Evolutionary conservation across 331 rosid species (phyloP).

Genomic region (Acacia pycnantha): DNA sequence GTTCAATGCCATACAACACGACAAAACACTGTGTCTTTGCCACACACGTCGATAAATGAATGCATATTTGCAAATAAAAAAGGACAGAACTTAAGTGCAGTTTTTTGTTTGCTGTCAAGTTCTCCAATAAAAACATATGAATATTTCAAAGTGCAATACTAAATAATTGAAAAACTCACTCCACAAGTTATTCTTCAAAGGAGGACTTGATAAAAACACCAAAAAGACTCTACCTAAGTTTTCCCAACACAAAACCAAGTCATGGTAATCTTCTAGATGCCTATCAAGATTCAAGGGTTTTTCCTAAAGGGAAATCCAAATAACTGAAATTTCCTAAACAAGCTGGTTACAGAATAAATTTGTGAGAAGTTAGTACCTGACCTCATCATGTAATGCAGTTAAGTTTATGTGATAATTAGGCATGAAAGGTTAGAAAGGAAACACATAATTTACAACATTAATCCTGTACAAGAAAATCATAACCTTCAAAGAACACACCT

Average conservation of each 20-base stretch:
- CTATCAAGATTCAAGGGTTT: slow-evolving; percentile 1
- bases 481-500: slow-evolving; percentile 33
- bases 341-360: too few species aligned
- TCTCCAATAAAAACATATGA: not conserved
- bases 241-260: not conserved
- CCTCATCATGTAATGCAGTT: not conserved
- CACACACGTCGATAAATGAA: not conserved
- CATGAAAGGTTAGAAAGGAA: not conserved
- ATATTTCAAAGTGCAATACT: not conserved
- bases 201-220: not conserved
- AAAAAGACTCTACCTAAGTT: not conserved
- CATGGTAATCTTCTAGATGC: not conserved
- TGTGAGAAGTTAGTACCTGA: too few species aligned
- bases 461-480: not conserved
- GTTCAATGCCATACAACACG: not conserved
- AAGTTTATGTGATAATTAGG: not conserved
- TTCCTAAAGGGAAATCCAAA: not conserved
- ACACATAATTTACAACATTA: not conserved
- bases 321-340: not conserved
- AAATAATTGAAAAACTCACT: not conserved
- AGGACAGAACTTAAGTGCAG: not conserved
- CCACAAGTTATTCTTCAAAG: not conserved
- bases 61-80: not conserved
- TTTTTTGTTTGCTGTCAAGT: not conserved
- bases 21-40: too few species aligned